Evolutionary conservation across 192 early-diverging fungal species (phyloP), one percentile per base, ranked within the genome.

Genomic region (Coemansia sp.): DNA sequence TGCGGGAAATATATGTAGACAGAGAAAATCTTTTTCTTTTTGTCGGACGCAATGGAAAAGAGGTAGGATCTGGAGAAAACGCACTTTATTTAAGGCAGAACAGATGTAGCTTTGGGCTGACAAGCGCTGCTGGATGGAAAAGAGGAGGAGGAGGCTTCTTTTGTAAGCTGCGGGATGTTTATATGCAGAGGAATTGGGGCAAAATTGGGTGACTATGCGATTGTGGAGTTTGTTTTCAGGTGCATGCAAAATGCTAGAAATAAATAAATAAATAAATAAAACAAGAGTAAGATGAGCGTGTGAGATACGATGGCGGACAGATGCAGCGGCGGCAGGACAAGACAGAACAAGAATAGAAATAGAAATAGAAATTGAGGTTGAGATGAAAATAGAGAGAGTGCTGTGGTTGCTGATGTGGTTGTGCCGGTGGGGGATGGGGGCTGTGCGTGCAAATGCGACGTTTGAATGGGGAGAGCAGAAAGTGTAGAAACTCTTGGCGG

Each of bases 151-250:
- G 2, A 25, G 32, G 55, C 13, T 12, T 37, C 12, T 25, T 56
- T 25, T 56, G 20, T 25, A 25, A 56, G 20, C 37, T 56, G 55
- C 55, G 55, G 1, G 20, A 38, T 56, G 55, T 17, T 56, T 32
- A 17, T 12, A 50, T 50, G 48, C 48, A 50, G 48, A 17, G 19
- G 55, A 56, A 56, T 56, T 56, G 20, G 55, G 55, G 55, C 12
- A 56, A 50, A 50, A 16, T 50, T 50, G 48, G 7, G 48, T 50
- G 48, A 50, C 48, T 50, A 56, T 56, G 54, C 54, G 54, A 56
- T 56, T 56, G 54, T 56, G 54, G 54, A 8, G 10, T 9, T 56
- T 56, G 17, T 11, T 37, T 37, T 56, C 25, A 25, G 54, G 54
- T 37, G 54, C 54, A 56, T 56, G 54, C 54, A 56, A 56, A 37